Base-by-base conservation (phyloP, 257 asterid species). In the Penstemon barbatus region DNA sequence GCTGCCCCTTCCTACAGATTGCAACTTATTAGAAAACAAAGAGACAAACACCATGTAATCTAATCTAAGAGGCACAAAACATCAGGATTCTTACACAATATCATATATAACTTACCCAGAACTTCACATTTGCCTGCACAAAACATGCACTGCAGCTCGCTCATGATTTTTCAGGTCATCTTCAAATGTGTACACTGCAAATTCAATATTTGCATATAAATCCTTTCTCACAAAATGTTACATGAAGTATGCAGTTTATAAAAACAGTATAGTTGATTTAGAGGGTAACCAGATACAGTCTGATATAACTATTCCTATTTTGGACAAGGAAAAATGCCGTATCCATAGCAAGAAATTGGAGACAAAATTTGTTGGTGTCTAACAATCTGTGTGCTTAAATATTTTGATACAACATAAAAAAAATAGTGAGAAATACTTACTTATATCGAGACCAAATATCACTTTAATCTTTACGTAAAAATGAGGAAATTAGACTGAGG, bases 91-190 rank as follows among this genome's bases (percentile, higher is more conserved):
- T 15, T 15, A 15, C 0, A 68, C 8, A 39, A 42, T 5, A 19
- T 37, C 25, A 51, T 38, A 19, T 48, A 50, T 15, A 41, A 53
- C 92, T 75, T 76, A 93, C 99, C 97, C 96, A 37, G 54, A 49
- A 78, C 95, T 88, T 97, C 96, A n/a, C 87, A 81, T 64, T 79
- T 83, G 84, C 76, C 59, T 70, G 81, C 87, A 83, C 63, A 85
- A 39, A 8, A 5, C 13, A 82, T 90, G 96, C 78, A 88, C 95
- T 25, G 80, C 76, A 48, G 86, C 92, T 62, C 96, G 95, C 61
- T 90, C 89, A 7, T 5, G 18, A 69, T 82, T 85, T 9, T 63
- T 50, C 72, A 93, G 77, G 70, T 67, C 58, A 7, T 79, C 79
- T 61, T 87, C 79, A 72, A 90, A 85, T 72, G 75, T 87, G 77